Conservation (phyloP, 495 filamentous ascomycete genomes). For the Pseudevernia furfuracea region DNA sequence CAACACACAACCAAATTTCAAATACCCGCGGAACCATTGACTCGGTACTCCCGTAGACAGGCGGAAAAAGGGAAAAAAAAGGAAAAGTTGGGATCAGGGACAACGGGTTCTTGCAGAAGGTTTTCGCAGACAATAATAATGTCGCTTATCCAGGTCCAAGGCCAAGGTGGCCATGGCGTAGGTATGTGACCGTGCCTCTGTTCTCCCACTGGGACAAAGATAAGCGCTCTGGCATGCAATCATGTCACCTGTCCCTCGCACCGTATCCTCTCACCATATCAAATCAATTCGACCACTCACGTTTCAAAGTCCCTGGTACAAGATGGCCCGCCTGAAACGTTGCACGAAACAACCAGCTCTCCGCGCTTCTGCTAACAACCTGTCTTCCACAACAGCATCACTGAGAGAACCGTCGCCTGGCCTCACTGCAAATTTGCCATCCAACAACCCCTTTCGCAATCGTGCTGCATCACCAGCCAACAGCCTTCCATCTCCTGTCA, state of each 20-base stretch:
- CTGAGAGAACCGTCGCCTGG: constrained; percentile 13
- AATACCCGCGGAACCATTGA: not conserved
- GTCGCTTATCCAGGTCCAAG: constrained; percentile 18
- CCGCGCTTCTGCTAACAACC: constrained; percentile 15
- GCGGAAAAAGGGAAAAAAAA: too few species aligned
- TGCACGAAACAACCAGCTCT: constrained; percentile 8
- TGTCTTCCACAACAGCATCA: constrained; percentile 12
- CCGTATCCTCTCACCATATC: not conserved
- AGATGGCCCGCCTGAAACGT: constrained; percentile 18
- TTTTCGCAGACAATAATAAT: constrained; percentile 6
- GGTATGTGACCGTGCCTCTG: constrained; percentile 12
- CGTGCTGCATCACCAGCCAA: constrained; percentile 62
- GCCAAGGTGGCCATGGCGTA: constrained; percentile 18
- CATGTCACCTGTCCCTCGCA: not conserved
- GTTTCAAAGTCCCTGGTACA: constrained; percentile 8
- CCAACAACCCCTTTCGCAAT: constrained; percentile 99
- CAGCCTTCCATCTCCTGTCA: constrained; percentile 41
- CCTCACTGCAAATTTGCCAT: constrained; percentile 47
- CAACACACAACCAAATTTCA: not conserved
- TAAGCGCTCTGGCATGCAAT: constrained; percentile 18
- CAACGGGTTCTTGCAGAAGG: constrained; percentile 8
- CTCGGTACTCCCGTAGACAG: not conserved
- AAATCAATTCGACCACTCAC: not conserved
- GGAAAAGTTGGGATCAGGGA: not conserved
- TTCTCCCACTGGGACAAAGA: not conserved